Evolutionary conservation across 805 yeast species (phyloP).

Genomic region (Teunomyces barrocoloradensis): DNA sequence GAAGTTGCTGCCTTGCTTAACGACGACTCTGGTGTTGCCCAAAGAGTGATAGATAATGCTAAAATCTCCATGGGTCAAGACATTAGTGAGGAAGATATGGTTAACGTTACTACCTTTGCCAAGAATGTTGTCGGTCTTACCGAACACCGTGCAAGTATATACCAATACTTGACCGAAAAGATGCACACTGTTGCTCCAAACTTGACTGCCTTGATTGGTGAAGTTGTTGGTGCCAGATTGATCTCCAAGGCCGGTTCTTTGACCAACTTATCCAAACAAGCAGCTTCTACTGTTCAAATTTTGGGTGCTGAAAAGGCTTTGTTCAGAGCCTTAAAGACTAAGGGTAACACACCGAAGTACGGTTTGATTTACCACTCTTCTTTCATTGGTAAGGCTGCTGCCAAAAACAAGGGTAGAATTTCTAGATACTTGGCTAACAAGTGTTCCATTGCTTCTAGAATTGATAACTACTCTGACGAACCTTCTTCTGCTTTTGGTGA

Average conservation of each 20-base stretch:
- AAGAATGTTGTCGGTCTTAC: slow-evolving; percentile 88
- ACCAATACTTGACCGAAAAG: slow-evolving; percentile 85
- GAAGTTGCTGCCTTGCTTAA: slow-evolving; percentile 86
- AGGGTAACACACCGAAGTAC: slow-evolving; percentile 95
- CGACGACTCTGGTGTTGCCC: slow-evolving; percentile 88
- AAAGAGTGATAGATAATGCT: slow-evolving; percentile 90
- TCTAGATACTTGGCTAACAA: slow-evolving; percentile 98
- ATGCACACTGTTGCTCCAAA: slow-evolving; percentile 99
- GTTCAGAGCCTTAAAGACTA: slow-evolving; percentile 93
- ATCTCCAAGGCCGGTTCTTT: slow-evolving; percentile 98
- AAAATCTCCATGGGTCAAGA: slow-evolving; percentile 99
- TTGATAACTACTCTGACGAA: slow-evolving; percentile 94
- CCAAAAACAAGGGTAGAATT: slow-evolving; percentile 98
- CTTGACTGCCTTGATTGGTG: slow-evolving; percentile 94
- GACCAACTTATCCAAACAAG: slow-evolving; percentile 94
- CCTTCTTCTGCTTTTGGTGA: slow-evolving; percentile 89
- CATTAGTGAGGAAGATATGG: slow-evolving; percentile 91
- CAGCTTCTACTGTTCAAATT: slow-evolving; percentile 98
- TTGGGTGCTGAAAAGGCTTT: slow-evolving; percentile 97
- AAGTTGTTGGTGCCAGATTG: slow-evolving; percentile 97
- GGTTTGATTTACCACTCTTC: slow-evolving; percentile 95
- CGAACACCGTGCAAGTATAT: slow-evolving; percentile 84
- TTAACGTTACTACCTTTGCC: slow-evolving; percentile 86
- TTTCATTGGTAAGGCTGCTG: slow-evolving; percentile 88
- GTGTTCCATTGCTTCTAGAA: slow-evolving; percentile 98